Percentiles rank a stretch among this genome's conserved stretches.
These are phyloP conservation scores for Kurtzmaniella quercitrusa DNA, from an alignment of 1,139 yeast species.

Conservation along the genomic window DNA sequence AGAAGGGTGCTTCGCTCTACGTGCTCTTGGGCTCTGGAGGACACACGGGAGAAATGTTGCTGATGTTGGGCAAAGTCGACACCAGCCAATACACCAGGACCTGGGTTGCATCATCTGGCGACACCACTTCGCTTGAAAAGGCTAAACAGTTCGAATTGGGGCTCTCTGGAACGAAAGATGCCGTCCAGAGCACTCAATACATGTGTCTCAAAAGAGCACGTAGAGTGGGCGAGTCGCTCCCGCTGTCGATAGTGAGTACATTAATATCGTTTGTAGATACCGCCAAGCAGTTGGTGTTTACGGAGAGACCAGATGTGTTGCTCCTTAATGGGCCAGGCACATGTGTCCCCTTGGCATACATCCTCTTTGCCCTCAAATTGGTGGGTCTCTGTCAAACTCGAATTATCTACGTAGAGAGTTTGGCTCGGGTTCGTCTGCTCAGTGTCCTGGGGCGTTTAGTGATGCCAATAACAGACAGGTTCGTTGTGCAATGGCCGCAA, in stretches of 20 bases:
- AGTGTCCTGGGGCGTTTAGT: conserved; percentile 75
- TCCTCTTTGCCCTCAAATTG: conserved; percentile 50
- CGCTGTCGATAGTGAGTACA: conserved; percentile 53
- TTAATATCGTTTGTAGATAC: conserved; percentile 33
- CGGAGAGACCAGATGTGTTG: conserved; percentile 46
- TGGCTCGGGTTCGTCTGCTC: conserved; percentile 75
- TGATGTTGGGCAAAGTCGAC: conserved; percentile 45
- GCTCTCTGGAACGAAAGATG: conserved; percentile 4
- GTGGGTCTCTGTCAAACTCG: conserved; percentile 50
- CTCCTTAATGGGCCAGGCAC: conserved; percentile 95
- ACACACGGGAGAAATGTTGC: conserved; percentile 92
- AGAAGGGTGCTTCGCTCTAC: conserved; percentile 34
- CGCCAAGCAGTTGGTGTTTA: conserved; percentile 13
- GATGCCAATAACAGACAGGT: conserved; percentile 67
- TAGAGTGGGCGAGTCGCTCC: conserved; percentile 60
- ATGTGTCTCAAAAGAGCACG: conserved; percentile 68
- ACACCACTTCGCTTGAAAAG: conserved; percentile 49
- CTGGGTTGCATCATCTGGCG: conserved; percentile 55
- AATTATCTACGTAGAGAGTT: conserved; percentile 78
- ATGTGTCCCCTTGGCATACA: conserved; percentile 69
- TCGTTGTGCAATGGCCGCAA: conserved; percentile 88
- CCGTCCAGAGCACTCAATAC: conserved; percentile 19
- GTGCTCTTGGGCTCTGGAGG: conserved; percentile 81
- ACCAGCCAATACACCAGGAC: conserved; percentile 26
- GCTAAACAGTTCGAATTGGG: conserved; percentile 42